A percentile compares a stretch with the other conserved stretches of the same genome.
These are phyloP conservation scores for Cladosporium sp. DNA, from an alignment of 2,329 filamentous ascomycete genomes.

Conservation along the genomic window DNA sequence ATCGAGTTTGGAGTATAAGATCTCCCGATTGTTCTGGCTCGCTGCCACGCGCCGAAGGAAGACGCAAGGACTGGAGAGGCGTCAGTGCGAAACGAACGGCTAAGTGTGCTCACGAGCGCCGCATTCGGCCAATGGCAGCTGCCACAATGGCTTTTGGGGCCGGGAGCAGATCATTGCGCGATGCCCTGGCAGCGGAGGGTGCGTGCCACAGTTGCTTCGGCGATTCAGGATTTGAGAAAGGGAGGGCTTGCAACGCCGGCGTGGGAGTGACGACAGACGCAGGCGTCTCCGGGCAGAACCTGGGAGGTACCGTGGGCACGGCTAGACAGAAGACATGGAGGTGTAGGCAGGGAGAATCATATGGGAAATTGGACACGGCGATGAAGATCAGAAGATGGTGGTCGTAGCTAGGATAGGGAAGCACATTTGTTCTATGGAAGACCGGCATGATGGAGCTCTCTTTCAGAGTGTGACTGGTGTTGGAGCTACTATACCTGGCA, in stretches of 20 bases:
- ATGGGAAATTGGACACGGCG: neutral
- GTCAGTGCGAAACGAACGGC: constrained; percentile 11
- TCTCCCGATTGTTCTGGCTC: constrained; percentile 13
- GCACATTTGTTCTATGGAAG: neutral
- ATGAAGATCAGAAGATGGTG: neutral
- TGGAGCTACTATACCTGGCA: constrained; percentile 5
- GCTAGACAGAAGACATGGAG: constrained; percentile 9
- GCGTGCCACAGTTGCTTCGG: constrained; percentile 14
- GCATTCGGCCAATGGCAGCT: constrained; percentile 1
- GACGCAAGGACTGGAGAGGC: constrained; percentile 2
- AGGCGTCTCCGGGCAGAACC: constrained; percentile 1
- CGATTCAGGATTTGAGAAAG: constrained; percentile 6
- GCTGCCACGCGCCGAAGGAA: constrained; percentile 12
- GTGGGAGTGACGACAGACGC: constrained; percentile 1
- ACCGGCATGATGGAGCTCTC: neutral
- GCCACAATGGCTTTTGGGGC: neutral
- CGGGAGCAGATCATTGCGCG: constrained; percentile 11
- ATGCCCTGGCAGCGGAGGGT: constrained; percentile 12
- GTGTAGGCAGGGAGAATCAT: neutral
- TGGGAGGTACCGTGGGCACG: constrained; percentile 2
- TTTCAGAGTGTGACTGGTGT: neutral
- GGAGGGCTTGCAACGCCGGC: neutral
- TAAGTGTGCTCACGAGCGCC: constrained; percentile 6
- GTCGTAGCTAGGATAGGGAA: neutral
- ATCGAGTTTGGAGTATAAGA: constrained; percentile 1